These are phyloP conservation scores for Physaria fendleri DNA, from an alignment of 345 rosid genomes.

Conservation along the genomic window DNA sequence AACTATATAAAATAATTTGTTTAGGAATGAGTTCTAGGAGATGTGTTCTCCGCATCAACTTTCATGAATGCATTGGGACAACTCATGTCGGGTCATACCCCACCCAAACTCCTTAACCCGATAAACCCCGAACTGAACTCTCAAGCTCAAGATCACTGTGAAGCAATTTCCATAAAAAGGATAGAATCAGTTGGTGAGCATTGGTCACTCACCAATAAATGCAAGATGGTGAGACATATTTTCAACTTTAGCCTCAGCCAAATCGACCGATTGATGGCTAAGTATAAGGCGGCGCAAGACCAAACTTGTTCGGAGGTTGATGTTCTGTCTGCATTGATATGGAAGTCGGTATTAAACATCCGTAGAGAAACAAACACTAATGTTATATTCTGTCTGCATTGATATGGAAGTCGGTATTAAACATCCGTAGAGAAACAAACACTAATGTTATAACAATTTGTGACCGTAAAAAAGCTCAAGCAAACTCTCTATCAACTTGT, in stretches of 20 bases:
- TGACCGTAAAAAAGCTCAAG: slow-evolving; percentile 1
- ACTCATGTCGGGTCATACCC: too few species aligned
- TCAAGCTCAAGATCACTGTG: not conserved
- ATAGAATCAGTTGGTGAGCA: slow-evolving; percentile 46
- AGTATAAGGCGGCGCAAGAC: not conserved
- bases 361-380: slow-evolving; percentile 32
- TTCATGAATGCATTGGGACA: too few species aligned
- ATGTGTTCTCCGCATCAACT: too few species aligned
- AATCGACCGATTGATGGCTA: slow-evolving; percentile 25
- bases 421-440: slow-evolving; percentile 30
- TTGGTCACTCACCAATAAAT: slow-evolving; percentile 35
- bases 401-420: slow-evolving; percentile 48
- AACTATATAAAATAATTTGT: too few species aligned
- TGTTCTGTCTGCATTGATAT: slow-evolving; percentile 45
- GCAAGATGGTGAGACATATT: slow-evolving; percentile 33
- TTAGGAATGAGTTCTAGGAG: too few species aligned
- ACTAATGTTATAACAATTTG: slow-evolving; percentile 38
- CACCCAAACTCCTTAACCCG: slow-evolving; percentile 1
- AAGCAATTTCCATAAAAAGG: slow-evolving; percentile 31
- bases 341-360: slow-evolving; percentile 42
- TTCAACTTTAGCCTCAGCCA: slow-evolving; percentile 33
- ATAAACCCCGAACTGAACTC: not conserved
- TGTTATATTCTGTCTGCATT: slow-evolving; percentile 46
- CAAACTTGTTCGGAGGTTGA: slow-evolving; percentile 25
- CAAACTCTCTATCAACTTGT: not conserved